Evolutionary conservation across 805 yeast species (phyloP), one percentile per base, ranked within the genome.

Genomic region (Saitoella complicata): DNA sequence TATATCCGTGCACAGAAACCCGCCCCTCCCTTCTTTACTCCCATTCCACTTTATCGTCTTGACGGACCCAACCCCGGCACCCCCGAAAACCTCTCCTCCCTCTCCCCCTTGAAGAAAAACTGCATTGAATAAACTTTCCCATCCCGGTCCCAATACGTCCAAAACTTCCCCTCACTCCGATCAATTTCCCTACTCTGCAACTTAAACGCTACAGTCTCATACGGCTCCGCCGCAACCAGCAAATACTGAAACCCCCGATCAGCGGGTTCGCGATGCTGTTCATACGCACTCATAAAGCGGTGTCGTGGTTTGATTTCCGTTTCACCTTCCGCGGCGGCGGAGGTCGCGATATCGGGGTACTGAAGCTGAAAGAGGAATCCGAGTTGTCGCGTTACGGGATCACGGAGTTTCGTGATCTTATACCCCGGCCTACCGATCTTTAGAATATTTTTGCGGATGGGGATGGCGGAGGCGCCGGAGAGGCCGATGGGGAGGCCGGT

Each of bases 181-280:
- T 71, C 75, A 9, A 76, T 65, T 29, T 75, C 73, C 13, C 56
- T 65, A 10, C 75, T 67, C 1, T 94, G 94, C 8, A 91, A 67
- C 47, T 83, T 78, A 46, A 88, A 65, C 1, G 80, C 81, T 7
- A 85, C 67, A 47, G 78, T 84, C 49, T 85, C 88, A 59, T 84
- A 91, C 1, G 96, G 96, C 58, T 85, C 95, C 2, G 80, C 91
- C n/a, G 86, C 77, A 0, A 87, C 62, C 7, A 87, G 76, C 50
- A 91, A 54, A 57, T 78, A 87, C 60, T 81, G 93, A 60, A 58
- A 75, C 7, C 66, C 63, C 37, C 65, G 61, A 42, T 66, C 63
- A 32, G 70, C 64, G 43, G 73, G 74, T 53, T 71, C 73, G 5
- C 67, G 62, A 6, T 64, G 58, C 44, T 78, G 76, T 53, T 91